A percentile compares a stretch with the other conserved stretches of the same genome.
Evolutionary conservation across 352 stramenopile genomes (phyloP).

Genomic region (Pythium aphanidermatum): DNA sequence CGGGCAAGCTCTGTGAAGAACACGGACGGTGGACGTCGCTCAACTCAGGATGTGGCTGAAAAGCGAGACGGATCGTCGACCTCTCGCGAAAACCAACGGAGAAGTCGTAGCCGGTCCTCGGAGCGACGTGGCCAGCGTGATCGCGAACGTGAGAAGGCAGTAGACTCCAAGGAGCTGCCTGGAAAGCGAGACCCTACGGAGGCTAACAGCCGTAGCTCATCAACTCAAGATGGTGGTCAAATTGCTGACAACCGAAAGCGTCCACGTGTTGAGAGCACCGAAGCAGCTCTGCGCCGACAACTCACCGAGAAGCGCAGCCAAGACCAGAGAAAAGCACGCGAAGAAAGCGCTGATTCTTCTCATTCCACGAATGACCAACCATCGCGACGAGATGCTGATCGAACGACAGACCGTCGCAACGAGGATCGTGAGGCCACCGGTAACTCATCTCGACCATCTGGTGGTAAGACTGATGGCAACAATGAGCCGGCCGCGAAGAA

Average conservation of each 20-base stretch:
- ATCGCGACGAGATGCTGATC: no score
- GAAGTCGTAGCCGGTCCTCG: conserved; percentile 20
- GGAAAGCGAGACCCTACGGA: not conserved
- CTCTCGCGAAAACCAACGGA: conserved; percentile 3
- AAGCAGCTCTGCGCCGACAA: conserved; percentile 60
- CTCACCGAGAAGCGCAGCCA: conserved; percentile 67
- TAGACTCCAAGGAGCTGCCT: conserved; percentile 1
- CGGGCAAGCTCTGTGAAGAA: conserved; percentile 2
- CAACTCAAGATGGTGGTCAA: conserved; percentile 13
- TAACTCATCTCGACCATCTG: no score
- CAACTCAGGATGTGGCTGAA: conserved; percentile 1
- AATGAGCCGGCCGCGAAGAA: conserved; percentile 30
- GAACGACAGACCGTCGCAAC: no score
- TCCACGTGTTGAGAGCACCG: conserved; percentile 48
- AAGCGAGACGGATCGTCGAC: conserved; percentile 15
- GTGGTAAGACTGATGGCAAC: conserved; percentile 17
- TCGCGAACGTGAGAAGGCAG: conserved; percentile 8
- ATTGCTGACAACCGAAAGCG: conserved; percentile 38
- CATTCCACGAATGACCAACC: conserved; percentile 3
- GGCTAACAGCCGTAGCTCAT: not conserved
- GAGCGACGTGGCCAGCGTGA: conserved; percentile 11
- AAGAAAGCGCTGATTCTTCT: not conserved
- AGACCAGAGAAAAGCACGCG: conserved; percentile 13
- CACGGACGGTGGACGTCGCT: no score
- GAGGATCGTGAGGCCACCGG: no score